Evolutionary conservation across 1,284 basidiomycete species (phyloP).

Genomic region (Apiotrichum brassicae): DNA sequence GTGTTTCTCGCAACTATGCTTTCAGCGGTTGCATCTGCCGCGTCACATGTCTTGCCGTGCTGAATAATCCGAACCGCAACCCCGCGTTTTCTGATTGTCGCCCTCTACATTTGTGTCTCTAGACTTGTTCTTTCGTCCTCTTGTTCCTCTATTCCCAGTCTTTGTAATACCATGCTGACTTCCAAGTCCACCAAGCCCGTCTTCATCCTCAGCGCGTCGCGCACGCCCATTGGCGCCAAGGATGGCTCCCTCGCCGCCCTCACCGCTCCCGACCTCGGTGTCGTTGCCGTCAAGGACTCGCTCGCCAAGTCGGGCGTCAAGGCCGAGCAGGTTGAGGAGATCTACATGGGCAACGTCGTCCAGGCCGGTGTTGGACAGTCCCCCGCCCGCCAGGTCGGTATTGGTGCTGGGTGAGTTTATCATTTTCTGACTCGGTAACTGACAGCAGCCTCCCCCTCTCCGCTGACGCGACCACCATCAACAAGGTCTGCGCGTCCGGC

Average conservation of each 20-base stretch:
- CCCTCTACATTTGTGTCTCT: no score
- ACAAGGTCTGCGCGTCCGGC: slow-evolving; percentile 97
- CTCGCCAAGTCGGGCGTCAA: slow-evolving; percentile 72
- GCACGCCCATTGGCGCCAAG: slow-evolving; percentile 91
- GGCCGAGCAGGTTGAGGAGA: slow-evolving; percentile 78
- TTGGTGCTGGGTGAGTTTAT: slow-evolving; percentile 61
- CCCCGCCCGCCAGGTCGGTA: slow-evolving; percentile 89
- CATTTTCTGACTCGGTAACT: neutral
- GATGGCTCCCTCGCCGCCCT: slow-evolving; percentile 83
- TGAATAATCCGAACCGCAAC: no score
- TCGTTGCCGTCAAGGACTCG: slow-evolving; percentile 82
- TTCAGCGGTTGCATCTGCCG: no score
- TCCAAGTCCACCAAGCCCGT: slow-evolving; percentile 60
- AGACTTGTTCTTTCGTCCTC: no score
- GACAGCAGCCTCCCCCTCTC: slow-evolving; percentile 55
- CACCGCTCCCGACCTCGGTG: slow-evolving; percentile 85
- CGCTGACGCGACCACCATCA: slow-evolving; percentile 97
- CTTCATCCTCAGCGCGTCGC: slow-evolving; percentile 88
- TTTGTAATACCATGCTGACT: slow-evolving; percentile 2
- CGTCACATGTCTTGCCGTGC: no score
- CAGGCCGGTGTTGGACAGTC: slow-evolving; percentile 94
- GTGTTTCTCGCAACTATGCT: no score
- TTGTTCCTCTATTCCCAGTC: no score
- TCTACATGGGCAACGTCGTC: slow-evolving; percentile 95
- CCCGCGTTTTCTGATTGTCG: no score